Percentiles rank a stretch among this genome's conserved stretches.
phyloP scores from a whole-genome alignment of 441 rosid genomes.

The Cnidoscolus chayamansa region DNA sequence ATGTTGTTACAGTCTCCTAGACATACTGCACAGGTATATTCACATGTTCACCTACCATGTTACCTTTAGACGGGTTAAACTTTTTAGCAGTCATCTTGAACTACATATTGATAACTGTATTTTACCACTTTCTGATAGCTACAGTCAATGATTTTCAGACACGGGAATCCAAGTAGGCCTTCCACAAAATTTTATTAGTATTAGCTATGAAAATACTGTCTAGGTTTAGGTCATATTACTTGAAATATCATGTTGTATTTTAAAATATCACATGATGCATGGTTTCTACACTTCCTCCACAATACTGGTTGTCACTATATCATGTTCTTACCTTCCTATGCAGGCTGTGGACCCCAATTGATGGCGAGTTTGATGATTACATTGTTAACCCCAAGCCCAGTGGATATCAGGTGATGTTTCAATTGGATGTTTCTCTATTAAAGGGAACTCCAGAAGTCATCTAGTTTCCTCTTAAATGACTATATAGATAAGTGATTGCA shows the following conservation, averaged over 20 bases:
- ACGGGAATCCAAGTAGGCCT: background rate
- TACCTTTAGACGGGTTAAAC: background rate
- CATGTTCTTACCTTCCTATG: conserved; percentile 15
- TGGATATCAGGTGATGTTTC: conserved; percentile 64
- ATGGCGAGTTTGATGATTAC: conserved; percentile 82
- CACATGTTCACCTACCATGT: conserved; percentile 8
- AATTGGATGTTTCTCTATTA: conserved; percentile 3
- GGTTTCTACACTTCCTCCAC: background rate
- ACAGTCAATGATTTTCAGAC: background rate
- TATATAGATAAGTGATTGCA: background rate
- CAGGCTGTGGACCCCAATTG: conserved; percentile 80
- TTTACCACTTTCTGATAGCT: background rate
- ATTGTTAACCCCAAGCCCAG: conserved; percentile 75
- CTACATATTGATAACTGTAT: background rate
- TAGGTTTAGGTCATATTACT: background rate
- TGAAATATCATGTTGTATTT: background rate
- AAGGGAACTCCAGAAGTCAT: background rate
- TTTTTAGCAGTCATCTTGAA: background rate
- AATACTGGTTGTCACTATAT: background rate
- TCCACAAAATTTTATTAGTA: background rate
- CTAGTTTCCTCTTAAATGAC: background rate
- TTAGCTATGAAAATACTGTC: background rate
- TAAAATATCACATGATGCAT: background rate
- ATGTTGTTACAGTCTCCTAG: conserved; percentile 68
- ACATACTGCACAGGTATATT: conserved; percentile 57